Conservation (phyloP, 495 filamentous ascomycete species). For the Hypoxylon cercidicola region DNA sequence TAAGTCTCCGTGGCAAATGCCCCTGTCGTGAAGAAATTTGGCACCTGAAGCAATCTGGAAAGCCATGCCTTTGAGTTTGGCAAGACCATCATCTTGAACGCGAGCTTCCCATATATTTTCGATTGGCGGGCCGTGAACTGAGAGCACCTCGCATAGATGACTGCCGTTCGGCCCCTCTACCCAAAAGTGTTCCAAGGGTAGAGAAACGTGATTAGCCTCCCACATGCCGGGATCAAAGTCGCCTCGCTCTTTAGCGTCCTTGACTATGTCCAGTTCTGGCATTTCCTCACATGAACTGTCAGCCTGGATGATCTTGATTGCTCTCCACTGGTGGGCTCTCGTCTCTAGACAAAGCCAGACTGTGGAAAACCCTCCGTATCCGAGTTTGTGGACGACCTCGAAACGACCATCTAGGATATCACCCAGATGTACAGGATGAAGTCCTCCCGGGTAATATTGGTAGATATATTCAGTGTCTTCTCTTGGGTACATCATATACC, state of each 20-base stretch:
- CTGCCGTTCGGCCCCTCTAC: conserved; percentile 49
- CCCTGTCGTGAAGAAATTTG: not conserved
- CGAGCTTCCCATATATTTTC: not conserved
- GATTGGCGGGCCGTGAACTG: not conserved
- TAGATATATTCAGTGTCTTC: not conserved
- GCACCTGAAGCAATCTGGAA: not conserved
- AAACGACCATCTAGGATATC: conserved; percentile 50
- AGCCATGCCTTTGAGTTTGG: not conserved
- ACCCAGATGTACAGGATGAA: conserved; percentile 53
- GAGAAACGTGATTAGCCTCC: conserved; percentile 8
- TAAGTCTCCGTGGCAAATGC: conserved; percentile 1
- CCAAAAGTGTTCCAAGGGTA: conserved; percentile 44
- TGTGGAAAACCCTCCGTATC: conserved; percentile 48
- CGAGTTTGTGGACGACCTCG: conserved; percentile 55
- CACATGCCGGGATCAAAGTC: conserved; percentile 1
- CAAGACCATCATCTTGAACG: not conserved
- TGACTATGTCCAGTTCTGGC: conserved; percentile 2
- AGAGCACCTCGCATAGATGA: conserved; percentile 34
- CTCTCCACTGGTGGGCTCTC: not conserved
- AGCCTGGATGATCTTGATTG: conserved; percentile 47
- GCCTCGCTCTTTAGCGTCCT: conserved; percentile 13
- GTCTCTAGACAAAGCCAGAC: conserved; percentile 49
- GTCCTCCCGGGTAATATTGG: conserved; percentile 37
- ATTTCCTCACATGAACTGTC: conserved; percentile 39
- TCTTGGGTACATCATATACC: not conserved